Evolutionary conservation across 108 stramenopile genomes (phyloP), one percentile per base, ranked within the genome.

Genomic region (Pseudonitzschia pungens): DNA sequence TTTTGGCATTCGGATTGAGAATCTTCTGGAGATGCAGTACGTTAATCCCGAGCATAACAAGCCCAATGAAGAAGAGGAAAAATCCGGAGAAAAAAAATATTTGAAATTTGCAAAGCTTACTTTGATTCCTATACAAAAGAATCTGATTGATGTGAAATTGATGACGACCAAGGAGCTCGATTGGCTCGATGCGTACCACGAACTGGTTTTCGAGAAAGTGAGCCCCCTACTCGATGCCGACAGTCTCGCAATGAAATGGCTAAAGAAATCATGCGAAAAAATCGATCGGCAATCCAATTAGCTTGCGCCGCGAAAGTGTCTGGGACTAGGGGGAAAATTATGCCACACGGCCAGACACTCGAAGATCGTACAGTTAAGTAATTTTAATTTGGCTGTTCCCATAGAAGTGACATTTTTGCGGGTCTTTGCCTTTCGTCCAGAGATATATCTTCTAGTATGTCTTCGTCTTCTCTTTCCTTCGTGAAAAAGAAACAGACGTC

Each of bases 1-100:
- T 65, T 98, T 96, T 76, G 99, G 98, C 41, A 93, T 99, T 51
- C 89, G 99, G 22, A 98, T 98, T 64, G 98, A 99, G 70, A 96
- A 96, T 63, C 69, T 96, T 1, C 44, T 96, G 29, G 91, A 91
- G 60, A 86, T 93, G 57, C 57, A 77, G 45, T 86, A 88, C 60
- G 88, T 88, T 14, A 67, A 80, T 11, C 72, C 80, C 2, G 80
- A 77, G 32, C 71, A 72, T 33, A 66, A 71, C 31, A 71, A 76
- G 4, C 52, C n/a, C 21, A 43, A 68, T 16, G 79, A 79, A 32
- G 87, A 72, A 52, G 55, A 53, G 0, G 71, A 65, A 27, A 66
- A 53, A 15, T 60, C 70, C 9, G 69, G 67, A 24, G 74, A 78
- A 14, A 92, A 94, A 75, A 85, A 84, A 74, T 97, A 84, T 44